phyloP scores from a whole-genome alignment of 257 asterid genomes.

The Craterostigma plantagineum region DNA sequence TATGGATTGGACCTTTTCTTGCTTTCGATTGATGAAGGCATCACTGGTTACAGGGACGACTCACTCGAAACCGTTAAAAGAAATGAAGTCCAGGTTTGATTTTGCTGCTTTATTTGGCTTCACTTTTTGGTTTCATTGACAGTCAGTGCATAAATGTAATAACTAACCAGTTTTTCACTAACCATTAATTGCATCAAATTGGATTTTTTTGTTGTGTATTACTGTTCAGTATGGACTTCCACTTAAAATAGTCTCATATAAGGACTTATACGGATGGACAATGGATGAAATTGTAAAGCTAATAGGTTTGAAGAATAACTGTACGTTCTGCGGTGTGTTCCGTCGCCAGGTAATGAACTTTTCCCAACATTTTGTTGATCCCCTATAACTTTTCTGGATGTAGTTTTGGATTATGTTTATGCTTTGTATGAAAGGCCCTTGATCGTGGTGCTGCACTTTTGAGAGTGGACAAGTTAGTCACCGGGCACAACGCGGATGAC shows the following conservation, averaged over 20 bases:
- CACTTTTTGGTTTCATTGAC: not conserved
- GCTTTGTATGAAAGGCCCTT: conserved; percentile 56
- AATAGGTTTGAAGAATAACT: conserved; percentile 88
- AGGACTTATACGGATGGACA: conserved; percentile 93
- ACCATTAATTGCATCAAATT: too few relatives aligned
- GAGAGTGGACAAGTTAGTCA: conserved; percentile 90
- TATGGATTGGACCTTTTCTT: conserved; percentile 90
- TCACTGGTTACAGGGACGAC: conserved; percentile 95
- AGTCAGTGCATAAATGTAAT: not conserved
- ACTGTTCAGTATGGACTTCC: conserved; percentile 91
- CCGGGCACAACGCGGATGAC: conserved; percentile 98
- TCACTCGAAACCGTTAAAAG: conserved; percentile 95
- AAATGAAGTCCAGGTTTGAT: conserved; percentile 79
- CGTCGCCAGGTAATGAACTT: conserved; percentile 73
- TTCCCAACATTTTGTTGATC: not conserved
- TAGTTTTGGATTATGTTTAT: conserved; percentile 4
- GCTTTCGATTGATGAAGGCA: conserved; percentile 91
- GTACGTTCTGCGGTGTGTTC: conserved; percentile 97
- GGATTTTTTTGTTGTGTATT: conserved; percentile 2
- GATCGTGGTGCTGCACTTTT: conserved; percentile 94
- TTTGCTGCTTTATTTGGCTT: not conserved
- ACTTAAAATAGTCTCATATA: conserved; percentile 83
- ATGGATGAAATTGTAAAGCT: conserved; percentile 98
- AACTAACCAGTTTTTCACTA: too few relatives aligned
- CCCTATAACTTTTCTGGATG: not conserved